Evolutionary conservation across 2,329 filamentous ascomycete species (phyloP).

Genomic region (Annulohypoxylon truncatum): DNA sequence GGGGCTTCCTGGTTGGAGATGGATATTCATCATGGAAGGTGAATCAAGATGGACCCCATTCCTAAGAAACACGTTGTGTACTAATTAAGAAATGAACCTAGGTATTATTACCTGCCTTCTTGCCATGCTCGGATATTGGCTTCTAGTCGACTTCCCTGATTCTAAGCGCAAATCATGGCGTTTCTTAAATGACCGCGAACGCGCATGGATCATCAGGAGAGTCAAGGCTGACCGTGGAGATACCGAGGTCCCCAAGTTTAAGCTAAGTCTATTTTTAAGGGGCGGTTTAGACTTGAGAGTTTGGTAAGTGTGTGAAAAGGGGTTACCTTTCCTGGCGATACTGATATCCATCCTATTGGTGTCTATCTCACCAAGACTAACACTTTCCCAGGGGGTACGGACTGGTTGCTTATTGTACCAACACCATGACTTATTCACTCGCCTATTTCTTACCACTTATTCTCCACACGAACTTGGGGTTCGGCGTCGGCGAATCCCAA

Average conservation of each 20-base stretch:
- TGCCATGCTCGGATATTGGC: constrained; percentile 52
- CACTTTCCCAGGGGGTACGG: constrained; percentile 68
- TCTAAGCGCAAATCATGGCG: constrained; percentile 52
- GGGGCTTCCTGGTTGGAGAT: constrained; percentile 70
- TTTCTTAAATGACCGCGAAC: constrained; percentile 57
- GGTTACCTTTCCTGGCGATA: not conserved
- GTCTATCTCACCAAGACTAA: constrained; percentile 54
- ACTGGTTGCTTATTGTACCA: constrained; percentile 72
- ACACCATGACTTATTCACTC: constrained; percentile 79
- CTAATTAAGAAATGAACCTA: constrained; percentile 53
- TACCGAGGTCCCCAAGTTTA: constrained; percentile 60
- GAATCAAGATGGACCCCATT: constrained; percentile 18
- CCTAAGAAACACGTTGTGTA: not conserved
- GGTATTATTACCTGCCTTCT: constrained; percentile 66
- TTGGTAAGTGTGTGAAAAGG: constrained; percentile 51
- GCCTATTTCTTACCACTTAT: constrained; percentile 85
- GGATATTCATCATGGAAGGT: constrained; percentile 73
- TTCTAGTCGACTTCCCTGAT: constrained; percentile 64
- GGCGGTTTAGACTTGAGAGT: constrained; percentile 57
- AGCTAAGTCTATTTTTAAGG: constrained; percentile 51
- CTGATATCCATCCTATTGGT: not conserved
- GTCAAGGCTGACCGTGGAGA: constrained; percentile 61
- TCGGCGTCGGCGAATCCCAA: constrained; percentile 71
- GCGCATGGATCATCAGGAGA: constrained; percentile 52
- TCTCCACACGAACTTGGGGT: constrained; percentile 71